A percentile compares a stretch with the other conserved stretches of the same genome.
These are phyloP conservation scores for Salix koriyanagi DNA, from an alignment of 345 rosid species.

Conservation along the genomic window DNA sequence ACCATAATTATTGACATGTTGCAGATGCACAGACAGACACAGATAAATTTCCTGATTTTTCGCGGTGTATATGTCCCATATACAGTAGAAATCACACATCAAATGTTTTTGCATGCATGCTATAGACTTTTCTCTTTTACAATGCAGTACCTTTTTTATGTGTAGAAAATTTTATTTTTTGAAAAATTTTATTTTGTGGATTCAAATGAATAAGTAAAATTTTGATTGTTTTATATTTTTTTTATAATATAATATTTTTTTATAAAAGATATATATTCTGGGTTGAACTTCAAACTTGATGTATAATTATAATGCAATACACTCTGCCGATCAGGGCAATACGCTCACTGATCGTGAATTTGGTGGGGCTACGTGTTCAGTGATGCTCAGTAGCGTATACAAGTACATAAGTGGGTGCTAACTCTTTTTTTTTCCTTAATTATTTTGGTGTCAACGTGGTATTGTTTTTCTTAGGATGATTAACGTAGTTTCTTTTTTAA, in stretches of 20 bases:
- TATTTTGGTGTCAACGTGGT: no score
- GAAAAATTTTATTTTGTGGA: fast-evolving
- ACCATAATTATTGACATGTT: neutral
- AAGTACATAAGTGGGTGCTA: neutral
- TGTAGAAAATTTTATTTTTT: no score
- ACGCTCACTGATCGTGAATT: neutral
- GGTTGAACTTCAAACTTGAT: no score
- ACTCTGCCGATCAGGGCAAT: neutral
- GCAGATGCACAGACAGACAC: neutral
- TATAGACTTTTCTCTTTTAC: neutral
- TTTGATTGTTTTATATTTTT: no score
- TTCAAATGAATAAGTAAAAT: no score
- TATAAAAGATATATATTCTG: no score
- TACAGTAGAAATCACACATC: neutral
- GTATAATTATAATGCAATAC: no score
- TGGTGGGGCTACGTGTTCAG: neutral
- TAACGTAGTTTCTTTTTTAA: no score
- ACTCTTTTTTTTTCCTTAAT: no score
- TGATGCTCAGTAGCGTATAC: neutral
- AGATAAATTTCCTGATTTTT: neutral
- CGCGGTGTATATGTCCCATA: neutral
- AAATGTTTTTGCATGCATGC: neutral
- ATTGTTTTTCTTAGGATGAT: no score
- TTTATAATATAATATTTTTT: no score
- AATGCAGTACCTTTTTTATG: neutral